Base-by-base conservation (phyloP, 768 basidiomycete species). In the Scleroderma citrinum region DNA sequence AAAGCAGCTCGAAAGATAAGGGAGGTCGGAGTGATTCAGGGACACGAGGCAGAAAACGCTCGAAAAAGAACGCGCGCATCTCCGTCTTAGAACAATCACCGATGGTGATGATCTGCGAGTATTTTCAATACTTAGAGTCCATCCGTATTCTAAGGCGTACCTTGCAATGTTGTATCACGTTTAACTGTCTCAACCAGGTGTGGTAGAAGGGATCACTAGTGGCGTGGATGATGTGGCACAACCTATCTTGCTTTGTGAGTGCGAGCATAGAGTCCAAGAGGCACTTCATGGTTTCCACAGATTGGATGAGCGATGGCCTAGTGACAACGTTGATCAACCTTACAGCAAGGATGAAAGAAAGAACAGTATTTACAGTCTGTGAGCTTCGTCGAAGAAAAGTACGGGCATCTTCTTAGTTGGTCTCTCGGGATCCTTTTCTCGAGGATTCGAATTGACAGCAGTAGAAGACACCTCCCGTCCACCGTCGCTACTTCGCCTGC, bases 151-250 rank as follows among this genome's bases (percentile, higher is more conserved):
- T 30, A 7, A 48, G 10, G 35, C 54, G 31, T 7, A 84, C 84
- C 71, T 86, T 89, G 72, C 87, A 91, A 61, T 89, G 85, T 58
- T 87, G 85, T 74, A 85, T 83, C 44, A 89, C 77, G 52, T 86
- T 87, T 47, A 87, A 71, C 59, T 87, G 86, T 52, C 86, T 74
- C 40, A 91, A 71, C 86, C 85, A 88, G 12, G 83, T 86, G 56
- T 88, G 87, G 59, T 89, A 91, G 66, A 89, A 89, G 0, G 87
- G 86, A 55, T 91, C 87, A 56, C 85, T 87, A 5, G 87, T 86
- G 5, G 85, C 85, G 54, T 89, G 86, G 44, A 89, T 81, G 58
- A 90, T 83, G 59, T 90, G 87, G 58, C 85, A 87, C 13, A 92
- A 66, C n/a, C 85, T 72, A 59, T 91, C 89, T 64, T 92, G 90